phyloP scores from a whole-genome alignment of 2,329 filamentous ascomycete species.

The Ophiognomonia clavigignenti-juglandacearum region DNA sequence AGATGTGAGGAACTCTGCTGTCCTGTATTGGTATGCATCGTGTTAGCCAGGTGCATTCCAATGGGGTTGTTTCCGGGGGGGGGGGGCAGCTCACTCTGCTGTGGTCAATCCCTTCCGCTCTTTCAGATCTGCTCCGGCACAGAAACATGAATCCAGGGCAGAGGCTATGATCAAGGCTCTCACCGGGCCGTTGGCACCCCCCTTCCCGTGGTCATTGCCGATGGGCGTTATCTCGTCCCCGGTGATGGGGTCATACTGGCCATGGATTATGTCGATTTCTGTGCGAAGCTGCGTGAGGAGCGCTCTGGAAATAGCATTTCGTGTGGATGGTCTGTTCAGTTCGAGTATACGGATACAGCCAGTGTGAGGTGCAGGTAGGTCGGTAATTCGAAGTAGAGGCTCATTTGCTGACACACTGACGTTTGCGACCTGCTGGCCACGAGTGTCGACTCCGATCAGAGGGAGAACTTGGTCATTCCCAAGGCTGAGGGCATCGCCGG shows the following conservation, averaged over 20 bases:
- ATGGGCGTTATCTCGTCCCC: background rate
- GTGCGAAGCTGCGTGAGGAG: conserved; percentile 67
- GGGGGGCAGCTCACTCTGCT: conserved; percentile 47
- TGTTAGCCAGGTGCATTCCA: no score
- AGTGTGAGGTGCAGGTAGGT: conserved; percentile 70
- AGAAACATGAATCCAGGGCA: conserved; percentile 79
- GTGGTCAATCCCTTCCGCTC: conserved; percentile 72
- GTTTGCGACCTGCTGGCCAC: background rate
- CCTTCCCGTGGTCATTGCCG: background rate
- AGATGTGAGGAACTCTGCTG: conserved; percentile 67
- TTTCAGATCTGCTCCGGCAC: conserved; percentile 91
- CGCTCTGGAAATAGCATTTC: conserved; percentile 82
- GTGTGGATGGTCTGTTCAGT: conserved; percentile 75
- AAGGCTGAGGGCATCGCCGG: background rate
- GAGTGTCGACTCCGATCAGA: background rate
- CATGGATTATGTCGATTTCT: conserved; percentile 67
- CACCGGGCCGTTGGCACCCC: conserved; percentile 46
- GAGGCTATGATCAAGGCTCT: conserved; percentile 79
- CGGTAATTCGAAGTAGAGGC: conserved; percentile 62
- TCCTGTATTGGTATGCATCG: conserved; percentile 51
- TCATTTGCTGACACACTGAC: conserved; percentile 16
- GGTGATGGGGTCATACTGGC: conserved; percentile 45
- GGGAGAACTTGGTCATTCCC: no score
- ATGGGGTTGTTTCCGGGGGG: no score
- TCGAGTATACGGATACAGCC: conserved; percentile 86